These are phyloP conservation scores for Paracamarosporium sp. DNA, from an alignment of 2,329 filamentous ascomycete species.

Conservation along the genomic window DNA sequence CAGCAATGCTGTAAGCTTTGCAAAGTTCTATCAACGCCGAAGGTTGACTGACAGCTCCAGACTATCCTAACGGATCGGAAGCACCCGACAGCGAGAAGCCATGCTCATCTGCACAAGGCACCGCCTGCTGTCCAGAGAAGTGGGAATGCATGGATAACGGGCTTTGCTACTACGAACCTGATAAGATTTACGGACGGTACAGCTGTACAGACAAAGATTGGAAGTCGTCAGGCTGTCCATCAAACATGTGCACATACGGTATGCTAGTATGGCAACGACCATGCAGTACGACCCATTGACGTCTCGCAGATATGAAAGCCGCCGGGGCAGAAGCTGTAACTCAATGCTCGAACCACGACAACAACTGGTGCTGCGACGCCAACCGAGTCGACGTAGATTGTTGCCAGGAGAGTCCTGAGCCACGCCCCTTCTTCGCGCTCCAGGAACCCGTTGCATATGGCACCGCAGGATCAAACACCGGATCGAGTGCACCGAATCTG, in stretches of 20 bases:
- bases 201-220: slow-evolving; percentile 45
- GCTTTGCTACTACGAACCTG: slow-evolving; percentile 38
- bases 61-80: slow-evolving; percentile 41
- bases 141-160: slow-evolving; percentile 48
- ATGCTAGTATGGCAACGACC: not conserved
- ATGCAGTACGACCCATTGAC: slow-evolving; percentile 3
- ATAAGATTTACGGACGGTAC: slow-evolving; percentile 38
- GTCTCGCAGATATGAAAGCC: slow-evolving; percentile 24
- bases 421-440: slow-evolving; percentile 42
- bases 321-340: slow-evolving; percentile 39
- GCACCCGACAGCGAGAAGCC: slow-evolving; percentile 37
- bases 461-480: slow-evolving; percentile 29
- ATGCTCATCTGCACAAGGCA: slow-evolving; percentile 40
- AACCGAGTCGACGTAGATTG: slow-evolving; percentile 36
- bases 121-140: slow-evolving; percentile 44
- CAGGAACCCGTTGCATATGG: slow-evolving; percentile 39
- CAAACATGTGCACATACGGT: slow-evolving; percentile 45
- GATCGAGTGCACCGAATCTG: slow-evolving; percentile 24
- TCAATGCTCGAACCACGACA: slow-evolving; percentile 40
- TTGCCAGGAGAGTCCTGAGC: slow-evolving; percentile 36
- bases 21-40: not conserved
- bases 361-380: slow-evolving; percentile 46
- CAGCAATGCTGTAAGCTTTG: slow-evolving; percentile 38
- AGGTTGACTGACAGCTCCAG: slow-evolving; percentile 24
- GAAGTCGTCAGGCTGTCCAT: slow-evolving; percentile 39